Evolutionary conservation across 148 eudicot genomes (phyloP).

Genomic region (Camellia granthamiana): DNA sequence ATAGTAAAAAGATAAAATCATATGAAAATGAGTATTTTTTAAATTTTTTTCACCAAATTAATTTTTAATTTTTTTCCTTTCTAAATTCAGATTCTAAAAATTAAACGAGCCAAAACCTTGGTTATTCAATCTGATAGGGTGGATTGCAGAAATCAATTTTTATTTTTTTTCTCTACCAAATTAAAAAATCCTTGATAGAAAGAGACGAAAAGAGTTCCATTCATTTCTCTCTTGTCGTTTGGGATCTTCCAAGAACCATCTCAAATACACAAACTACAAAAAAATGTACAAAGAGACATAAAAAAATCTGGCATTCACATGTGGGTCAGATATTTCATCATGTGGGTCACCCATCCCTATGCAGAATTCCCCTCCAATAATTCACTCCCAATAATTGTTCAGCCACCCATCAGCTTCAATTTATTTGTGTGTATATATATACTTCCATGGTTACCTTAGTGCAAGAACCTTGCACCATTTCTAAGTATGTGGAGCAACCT

Average conservation of each 20-base stretch:
- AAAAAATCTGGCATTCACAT: slow-evolving; percentile 12
- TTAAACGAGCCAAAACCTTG: too few species aligned
- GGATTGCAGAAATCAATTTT: too few species aligned
- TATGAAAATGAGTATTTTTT: too few species aligned
- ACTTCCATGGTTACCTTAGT: background rate
- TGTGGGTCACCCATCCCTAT: slow-evolving; percentile 33
- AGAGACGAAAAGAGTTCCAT: background rate
- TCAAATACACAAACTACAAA: background rate
- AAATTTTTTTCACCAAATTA: too few species aligned
- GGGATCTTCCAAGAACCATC: slow-evolving; percentile 9
- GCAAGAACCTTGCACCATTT: background rate
- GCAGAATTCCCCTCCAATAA: slow-evolving; percentile 24
- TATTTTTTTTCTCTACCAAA: too few species aligned
- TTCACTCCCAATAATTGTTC: slow-evolving; percentile 13
- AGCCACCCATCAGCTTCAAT: slow-evolving; percentile 3
- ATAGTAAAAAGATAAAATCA: too few species aligned
- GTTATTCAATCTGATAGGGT: too few species aligned
- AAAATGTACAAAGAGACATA: background rate
- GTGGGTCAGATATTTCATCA: slow-evolving; percentile 20
- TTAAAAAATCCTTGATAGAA: background rate
- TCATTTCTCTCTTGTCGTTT: background rate
- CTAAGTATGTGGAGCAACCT: slow-evolving; percentile 49
- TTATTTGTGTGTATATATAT: background rate
- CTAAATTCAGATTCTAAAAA: too few species aligned
- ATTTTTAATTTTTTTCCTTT: too few species aligned